Evolutionary conservation across 2,329 filamentous ascomycete species (phyloP), one percentile per base, ranked within the genome.

Genomic region (Emydomyces testavorans): DNA sequence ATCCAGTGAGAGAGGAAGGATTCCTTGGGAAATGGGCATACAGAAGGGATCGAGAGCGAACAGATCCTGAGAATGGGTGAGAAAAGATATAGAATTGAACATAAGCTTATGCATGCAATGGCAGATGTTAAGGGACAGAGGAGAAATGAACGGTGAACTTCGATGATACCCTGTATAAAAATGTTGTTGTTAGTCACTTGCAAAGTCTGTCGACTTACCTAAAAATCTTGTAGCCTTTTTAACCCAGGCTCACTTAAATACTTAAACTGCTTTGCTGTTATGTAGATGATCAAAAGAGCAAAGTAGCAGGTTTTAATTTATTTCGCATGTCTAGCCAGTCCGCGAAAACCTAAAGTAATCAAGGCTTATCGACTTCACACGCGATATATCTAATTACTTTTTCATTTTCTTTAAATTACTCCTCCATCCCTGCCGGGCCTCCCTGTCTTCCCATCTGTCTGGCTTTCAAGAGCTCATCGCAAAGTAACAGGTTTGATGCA

Each of bases 381-480:
- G 21, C n/a, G 20, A 37, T n/a, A 26, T 21, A 24, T 32, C 34
- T 47, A 48, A n/a, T 10, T 48, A 23, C 16, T n/a, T 38, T 38
- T 50, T 34, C 16, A n/a, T 7, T 36, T 43, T 43, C 37, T 34
- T 43, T 31, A 28, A 24, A 59, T 64, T 64, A 65, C 58, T 68
- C 63, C 31, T 68, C 67, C 62, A 64, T 65, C 44, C 64, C 65
- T 46, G 61, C 66, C 48, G 69, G 69, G 36, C 62, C 67, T 48
- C 65, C 60, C 43, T 63, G 58, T 55, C 62, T 65, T 46, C 66
- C 83, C 92, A 98, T 98, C 73, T 98, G 90, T 65, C 92, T 78
- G 52, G 92, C 92, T 76, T 98, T 98, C 60, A 98, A 74, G 73
- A 98, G 77, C 75, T 98, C 92, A 62, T 98, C 92, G 62, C 92